Conservation (phyloP, 305 asterid species). For the Rubia tinctorum region DNA sequence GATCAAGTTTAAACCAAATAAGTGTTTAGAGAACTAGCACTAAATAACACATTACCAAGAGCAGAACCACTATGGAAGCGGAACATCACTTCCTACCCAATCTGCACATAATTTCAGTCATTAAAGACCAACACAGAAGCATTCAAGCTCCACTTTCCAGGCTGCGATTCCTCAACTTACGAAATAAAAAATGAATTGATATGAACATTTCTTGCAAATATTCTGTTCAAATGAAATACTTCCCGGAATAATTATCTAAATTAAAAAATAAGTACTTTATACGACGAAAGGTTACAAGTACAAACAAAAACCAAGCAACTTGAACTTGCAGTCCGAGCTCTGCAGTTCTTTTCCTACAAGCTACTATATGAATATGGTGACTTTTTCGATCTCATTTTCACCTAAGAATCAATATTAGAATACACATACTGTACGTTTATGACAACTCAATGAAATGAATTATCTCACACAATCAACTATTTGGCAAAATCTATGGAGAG, state of each 20-base stretch:
- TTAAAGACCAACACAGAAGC: no score
- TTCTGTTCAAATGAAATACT: background rate
- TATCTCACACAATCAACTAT: constrained; percentile 3
- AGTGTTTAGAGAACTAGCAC: no score
- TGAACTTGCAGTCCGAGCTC: background rate
- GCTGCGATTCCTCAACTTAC: no score
- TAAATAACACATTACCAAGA: no score
- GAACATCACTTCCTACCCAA: no score
- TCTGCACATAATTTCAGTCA: no score
- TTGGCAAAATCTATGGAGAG: constrained; percentile 9
- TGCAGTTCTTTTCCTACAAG: constrained; percentile 6
- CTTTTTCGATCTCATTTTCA: background rate
- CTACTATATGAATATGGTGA: constrained; percentile 7
- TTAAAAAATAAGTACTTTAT: background rate
- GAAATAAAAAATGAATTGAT: background rate
- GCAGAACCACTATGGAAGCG: no score
- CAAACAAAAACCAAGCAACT: constrained; percentile 7
- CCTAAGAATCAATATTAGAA: constrained; percentile 10
- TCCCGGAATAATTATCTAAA: background rate
- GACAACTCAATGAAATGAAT: constrained; percentile 16
- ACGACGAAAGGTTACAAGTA: constrained; percentile 4
- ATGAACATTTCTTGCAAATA: background rate
- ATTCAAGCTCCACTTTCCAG: no score
- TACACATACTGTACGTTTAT: constrained; percentile 16
- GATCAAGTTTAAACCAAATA: no score